These are phyloP conservation scores for Cenchrus americanus DNA, from an alignment of 176 grass and related monocot species.

Conservation along the genomic window DNA sequence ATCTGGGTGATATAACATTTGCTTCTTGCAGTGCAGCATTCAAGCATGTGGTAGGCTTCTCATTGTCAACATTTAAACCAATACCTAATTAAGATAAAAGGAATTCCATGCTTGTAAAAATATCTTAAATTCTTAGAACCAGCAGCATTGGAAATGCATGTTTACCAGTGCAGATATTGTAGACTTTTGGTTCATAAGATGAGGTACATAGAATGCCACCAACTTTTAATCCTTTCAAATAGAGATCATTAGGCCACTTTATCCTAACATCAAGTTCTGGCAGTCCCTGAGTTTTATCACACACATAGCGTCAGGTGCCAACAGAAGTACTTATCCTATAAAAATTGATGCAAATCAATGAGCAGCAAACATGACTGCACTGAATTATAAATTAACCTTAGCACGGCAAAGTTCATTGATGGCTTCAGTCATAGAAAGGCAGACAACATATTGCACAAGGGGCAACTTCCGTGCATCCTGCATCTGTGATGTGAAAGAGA, in stretches of 20 bases:
- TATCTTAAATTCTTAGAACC: not conserved
- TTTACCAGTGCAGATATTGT: constrained; percentile 88
- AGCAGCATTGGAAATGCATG: constrained; percentile 2
- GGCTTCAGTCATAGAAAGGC: constrained; percentile 79
- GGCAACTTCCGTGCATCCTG: constrained; percentile 74
- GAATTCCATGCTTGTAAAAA: not conserved
- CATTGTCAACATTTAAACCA: constrained; percentile 92
- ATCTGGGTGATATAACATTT: constrained; percentile 36
- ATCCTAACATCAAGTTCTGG: constrained; percentile 80
- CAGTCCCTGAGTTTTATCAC: constrained; percentile 59
- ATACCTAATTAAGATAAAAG: constrained; percentile 59
- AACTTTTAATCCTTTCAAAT: constrained; percentile 91
- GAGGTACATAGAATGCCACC: constrained; percentile 91
- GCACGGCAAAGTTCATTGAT: constrained; percentile 69
- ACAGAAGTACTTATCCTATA: not conserved
- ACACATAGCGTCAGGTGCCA: constrained; percentile 16
- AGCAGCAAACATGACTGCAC: not conserved
- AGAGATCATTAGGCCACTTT: constrained; percentile 98
- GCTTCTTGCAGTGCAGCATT: constrained; percentile 61
- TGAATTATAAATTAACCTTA: constrained; percentile 50
- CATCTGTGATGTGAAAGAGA: constrained; percentile 94
- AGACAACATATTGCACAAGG: constrained; percentile 89
- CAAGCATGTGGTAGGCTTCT: constrained; percentile 85
- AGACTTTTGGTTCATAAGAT: constrained; percentile 70
- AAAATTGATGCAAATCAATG: not conserved